Evolutionary conservation across 345 rosid species (phyloP).

Genomic region (Geranium rotundifolium): DNA sequence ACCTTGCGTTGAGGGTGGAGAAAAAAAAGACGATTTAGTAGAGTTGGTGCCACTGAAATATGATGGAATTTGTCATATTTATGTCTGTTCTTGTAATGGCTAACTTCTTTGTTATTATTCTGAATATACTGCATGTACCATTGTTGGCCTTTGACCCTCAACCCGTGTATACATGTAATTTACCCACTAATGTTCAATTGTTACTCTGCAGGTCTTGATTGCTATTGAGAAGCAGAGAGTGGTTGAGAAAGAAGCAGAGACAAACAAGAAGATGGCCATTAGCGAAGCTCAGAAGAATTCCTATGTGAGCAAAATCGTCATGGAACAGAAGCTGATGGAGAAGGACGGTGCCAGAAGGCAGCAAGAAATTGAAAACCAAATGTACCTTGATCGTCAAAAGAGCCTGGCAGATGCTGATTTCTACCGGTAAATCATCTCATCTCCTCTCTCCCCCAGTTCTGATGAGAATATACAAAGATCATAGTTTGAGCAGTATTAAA

Average conservation of each 20-base stretch:
- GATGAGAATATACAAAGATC: not conserved
- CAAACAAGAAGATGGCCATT: constrained; percentile 70
- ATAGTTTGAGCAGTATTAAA: not conserved
- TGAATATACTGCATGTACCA: too few species aligned
- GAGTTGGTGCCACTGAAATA: too few species aligned
- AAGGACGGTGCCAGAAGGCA: constrained; percentile 67
- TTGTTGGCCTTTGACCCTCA: too few species aligned
- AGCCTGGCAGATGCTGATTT: constrained; percentile 76
- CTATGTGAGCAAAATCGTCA: constrained; percentile 65
- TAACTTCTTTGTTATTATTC: too few species aligned
- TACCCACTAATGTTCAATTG: too few species aligned
- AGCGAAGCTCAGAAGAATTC: constrained; percentile 91
- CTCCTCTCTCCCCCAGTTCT: not conserved
- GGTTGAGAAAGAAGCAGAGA: constrained; percentile 87
- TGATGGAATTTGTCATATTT: not conserved
- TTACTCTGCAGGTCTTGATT: constrained; percentile 53
- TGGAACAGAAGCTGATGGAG: constrained; percentile 85
- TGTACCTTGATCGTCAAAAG: constrained; percentile 69
- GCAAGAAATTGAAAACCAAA: constrained; percentile 75
- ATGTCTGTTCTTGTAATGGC: not conserved
- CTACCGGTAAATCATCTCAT: constrained; percentile 43
- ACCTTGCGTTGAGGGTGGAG: not conserved
- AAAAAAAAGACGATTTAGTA: not conserved
- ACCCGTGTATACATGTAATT: too few species aligned
- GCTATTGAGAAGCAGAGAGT: constrained; percentile 76